Base-by-base conservation (phyloP, 169 alveolate genomes). In the Plasmodium vivax region DNA sequence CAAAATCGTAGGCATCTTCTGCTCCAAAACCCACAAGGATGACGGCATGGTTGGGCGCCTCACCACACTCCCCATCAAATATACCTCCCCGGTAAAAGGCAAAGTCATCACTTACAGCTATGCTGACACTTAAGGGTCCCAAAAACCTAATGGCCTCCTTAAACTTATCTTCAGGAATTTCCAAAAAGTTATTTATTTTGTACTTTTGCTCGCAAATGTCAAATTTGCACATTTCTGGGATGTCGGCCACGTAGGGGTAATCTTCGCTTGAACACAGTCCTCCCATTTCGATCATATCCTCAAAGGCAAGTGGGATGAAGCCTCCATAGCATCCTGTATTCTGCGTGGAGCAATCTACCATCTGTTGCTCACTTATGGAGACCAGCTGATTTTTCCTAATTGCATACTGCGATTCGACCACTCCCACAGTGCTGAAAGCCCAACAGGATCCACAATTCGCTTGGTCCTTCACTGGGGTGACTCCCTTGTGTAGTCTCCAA, bases 291-390 rank as follows among this genome's bases (percentile, higher is more conserved):
- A 84, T 75, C 47, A 96, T 96, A 84, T 97, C 98, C 1, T 95
- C 79, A 96, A 96, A 97, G 19, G 98, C 98, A 16, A 87, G 41
- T 82, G 88, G 96, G 92, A 95, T 93, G 27, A 92, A 84, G 43
- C 99, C 99, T n/a, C 99, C 99, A 74, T 92, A 56, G 93, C 98
- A 96, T 41, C 98, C 98, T n/a, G 38, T 58, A 58, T 93, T 58
- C 41, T 84, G 47, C 3, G 38, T 80, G 36, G 97, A 96, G 77
- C 99, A 98, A 84, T 96, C 98, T 16, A 98, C 96, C 27, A 98
- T 87, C 95, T 98, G 97, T 92, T 98, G 98, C 84, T 92, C 99
- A 58, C 99, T 98, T 54, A 98, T 85, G 0, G 27, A 23, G n/a
- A 92, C 80, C 3, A 23, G 68, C 36, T 34, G 19, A 47, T 93